Conservation (phyloP, 257 asterid species). For the Capsicum pubescens region DNA sequence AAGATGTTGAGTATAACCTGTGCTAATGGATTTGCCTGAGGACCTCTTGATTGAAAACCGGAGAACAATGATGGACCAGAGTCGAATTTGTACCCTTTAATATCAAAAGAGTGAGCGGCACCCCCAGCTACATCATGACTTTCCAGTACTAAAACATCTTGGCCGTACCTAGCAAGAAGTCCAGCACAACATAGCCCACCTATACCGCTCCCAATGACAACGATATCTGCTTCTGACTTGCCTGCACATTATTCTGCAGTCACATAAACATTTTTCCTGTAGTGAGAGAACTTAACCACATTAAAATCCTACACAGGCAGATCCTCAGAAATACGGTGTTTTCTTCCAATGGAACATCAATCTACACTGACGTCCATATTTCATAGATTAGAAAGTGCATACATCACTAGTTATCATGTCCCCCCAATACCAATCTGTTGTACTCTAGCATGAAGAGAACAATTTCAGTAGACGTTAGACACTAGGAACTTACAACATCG, state of each 20-base stretch:
- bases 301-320: background rate
- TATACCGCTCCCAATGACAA: constrained; percentile 92
- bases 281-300: constrained; percentile 1
- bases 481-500: background rate
- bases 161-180: constrained; percentile 84
- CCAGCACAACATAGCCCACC: constrained; percentile 89
- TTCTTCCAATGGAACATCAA: background rate
- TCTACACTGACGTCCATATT: background rate
- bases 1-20: constrained; percentile 53
- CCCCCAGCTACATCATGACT: constrained; percentile 96
- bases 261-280: constrained; percentile 32
- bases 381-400: background rate
- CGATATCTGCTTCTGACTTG: constrained; percentile 81
- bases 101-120: constrained; percentile 89
- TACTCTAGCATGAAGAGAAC: background rate
- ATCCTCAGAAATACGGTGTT: background rate
- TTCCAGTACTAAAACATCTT: constrained; percentile 83
- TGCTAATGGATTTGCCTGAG: constrained; percentile 94
- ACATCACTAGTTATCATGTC: background rate
- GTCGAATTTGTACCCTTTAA: constrained; percentile 80
- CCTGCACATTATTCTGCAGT: constrained; percentile 78
- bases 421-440: background rate
- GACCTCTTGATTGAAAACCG: constrained; percentile 93
- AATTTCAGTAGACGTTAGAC: background rate
- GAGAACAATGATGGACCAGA: constrained; percentile 97